These are phyloP conservation scores for Teunomyces gatunensis DNA, from an alignment of 805 yeast genomes.

Conservation along the genomic window DNA sequence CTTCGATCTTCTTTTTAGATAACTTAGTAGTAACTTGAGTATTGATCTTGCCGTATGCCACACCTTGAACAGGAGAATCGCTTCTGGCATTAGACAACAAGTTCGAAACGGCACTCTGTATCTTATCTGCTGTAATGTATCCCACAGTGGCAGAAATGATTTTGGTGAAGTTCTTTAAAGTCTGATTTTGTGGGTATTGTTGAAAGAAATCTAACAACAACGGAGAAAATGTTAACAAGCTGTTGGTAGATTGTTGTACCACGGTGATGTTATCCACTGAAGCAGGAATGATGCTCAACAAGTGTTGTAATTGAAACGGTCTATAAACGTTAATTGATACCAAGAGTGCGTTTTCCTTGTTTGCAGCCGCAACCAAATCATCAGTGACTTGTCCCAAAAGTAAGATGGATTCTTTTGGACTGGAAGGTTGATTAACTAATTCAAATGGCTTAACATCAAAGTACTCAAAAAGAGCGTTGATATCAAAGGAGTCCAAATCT, in stretches of 20 bases:
- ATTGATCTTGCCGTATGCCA: slow-evolving; percentile 52
- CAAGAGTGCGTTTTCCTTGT: slow-evolving; percentile 42
- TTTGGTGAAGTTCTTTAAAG: slow-evolving; percentile 46
- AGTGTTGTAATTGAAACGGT: slow-evolving; percentile 61
- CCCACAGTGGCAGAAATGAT: slow-evolving; percentile 57
- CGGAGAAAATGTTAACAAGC: slow-evolving; percentile 52
- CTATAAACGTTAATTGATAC: slow-evolving; percentile 64
- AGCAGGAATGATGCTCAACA: slow-evolving; percentile 52
- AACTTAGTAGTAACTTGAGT: slow-evolving; percentile 28
- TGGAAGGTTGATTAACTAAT: slow-evolving; percentile 23
- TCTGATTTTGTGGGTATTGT: slow-evolving; percentile 47
- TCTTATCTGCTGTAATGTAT: slow-evolving; percentile 39
- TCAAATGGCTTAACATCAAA: slow-evolving; percentile 30
- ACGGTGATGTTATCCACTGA: slow-evolving; percentile 56
- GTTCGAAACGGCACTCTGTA: slow-evolving; percentile 42
- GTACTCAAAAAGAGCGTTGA: slow-evolving; percentile 22
- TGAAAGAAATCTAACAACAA: slow-evolving; percentile 74
- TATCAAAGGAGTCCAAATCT: slow-evolving; percentile 13
- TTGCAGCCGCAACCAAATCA: slow-evolving; percentile 40
- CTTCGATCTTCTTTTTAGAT: slow-evolving; percentile 18
- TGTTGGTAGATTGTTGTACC: slow-evolving; percentile 56
- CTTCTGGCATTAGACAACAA: slow-evolving; percentile 52
- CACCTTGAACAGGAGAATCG: slow-evolving; percentile 57
- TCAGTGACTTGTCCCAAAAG: slow-evolving; percentile 59
- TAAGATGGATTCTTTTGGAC: slow-evolving; percentile 52